Base-by-base conservation (phyloP, 2,329 filamentous ascomycete species). In the Bertia moriformis region DNA sequence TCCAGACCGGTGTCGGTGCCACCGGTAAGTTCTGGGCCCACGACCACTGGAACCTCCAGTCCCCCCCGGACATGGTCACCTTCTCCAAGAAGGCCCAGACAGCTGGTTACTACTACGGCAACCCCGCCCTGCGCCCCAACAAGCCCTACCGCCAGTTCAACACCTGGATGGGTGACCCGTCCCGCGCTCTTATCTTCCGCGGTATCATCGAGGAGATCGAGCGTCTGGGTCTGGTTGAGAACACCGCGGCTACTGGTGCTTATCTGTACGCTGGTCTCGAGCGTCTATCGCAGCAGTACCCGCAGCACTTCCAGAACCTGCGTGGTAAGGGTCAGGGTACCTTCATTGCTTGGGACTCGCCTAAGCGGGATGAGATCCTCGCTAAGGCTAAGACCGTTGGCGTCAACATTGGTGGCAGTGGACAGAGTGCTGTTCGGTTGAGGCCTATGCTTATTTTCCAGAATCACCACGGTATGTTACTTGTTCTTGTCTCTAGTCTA, bases 1-100 rank as follows among this genome's bases (percentile, higher is more conserved):
- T 94, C 10, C 87, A 94, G 65, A 94, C 87, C 4, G 88, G 87
- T 56, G 80, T 94, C 18, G 88, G 88, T 50, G 86, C 88, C 29
- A 94, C 87, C 0, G 87, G 87, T 50, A 87, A 84, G 59, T 93
- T 94, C 76, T 94, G 87, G 87, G 87, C 88, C 5, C 88, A 94
- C 66, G 86, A 94, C 52, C 88, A 94, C 76, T 94, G 87, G 87
- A 71, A 83, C 58, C 71, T 94, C 33, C 54, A 69, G 38, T 65
- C 76, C 24, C 83, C 87, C 5, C 87, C 87, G 0, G 87, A 94
- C 65, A 91, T 94, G 68, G 87, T 94, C 35, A 94, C 87, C 42
- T 94, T 94, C 65, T 84, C 77, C 54, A 94, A 94, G 70, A 94
- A 94, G 70, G 88, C 87, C 3, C 87, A 94, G 64, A 84, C 87